Percentiles rank a stretch among this genome's conserved stretches.
These are phyloP conservation scores for Talaromyces sp. DNA, from an alignment of 2,329 filamentous ascomycete genomes.

Conservation along the genomic window DNA sequence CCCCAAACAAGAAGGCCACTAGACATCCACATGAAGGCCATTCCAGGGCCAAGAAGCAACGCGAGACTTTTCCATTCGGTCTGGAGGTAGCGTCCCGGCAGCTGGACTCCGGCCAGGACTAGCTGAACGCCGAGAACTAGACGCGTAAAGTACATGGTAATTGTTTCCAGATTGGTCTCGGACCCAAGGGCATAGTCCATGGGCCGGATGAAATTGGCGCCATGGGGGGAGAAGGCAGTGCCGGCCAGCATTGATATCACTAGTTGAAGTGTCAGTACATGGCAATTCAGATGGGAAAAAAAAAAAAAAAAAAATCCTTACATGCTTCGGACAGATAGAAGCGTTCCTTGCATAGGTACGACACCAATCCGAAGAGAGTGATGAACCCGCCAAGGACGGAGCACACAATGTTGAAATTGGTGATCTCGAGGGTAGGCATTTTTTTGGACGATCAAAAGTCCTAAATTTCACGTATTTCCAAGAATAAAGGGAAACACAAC, in stretches of 20 bases:
- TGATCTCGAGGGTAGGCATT: slow-evolving; percentile 60
- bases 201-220: slow-evolving; percentile 68
- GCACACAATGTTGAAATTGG: slow-evolving; percentile 80
- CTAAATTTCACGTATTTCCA: background rate
- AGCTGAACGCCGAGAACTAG: slow-evolving; percentile 87
- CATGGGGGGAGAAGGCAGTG: slow-evolving; percentile 71
- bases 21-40: slow-evolving; percentile 79
- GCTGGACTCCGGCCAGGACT: slow-evolving; percentile 79
- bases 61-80: slow-evolving; percentile 72
- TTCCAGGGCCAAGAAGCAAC: slow-evolving; percentile 73
- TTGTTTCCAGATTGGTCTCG: slow-evolving; percentile 57
- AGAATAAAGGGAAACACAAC: background rate
- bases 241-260: slow-evolving; percentile 81
- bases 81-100: slow-evolving; percentile 75
- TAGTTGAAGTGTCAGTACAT: slow-evolving; percentile 25
- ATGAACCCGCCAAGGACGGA: slow-evolving; percentile 81
- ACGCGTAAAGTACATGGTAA: slow-evolving; percentile 79
- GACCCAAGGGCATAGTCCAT: slow-evolving; percentile 64
- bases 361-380: slow-evolving; percentile 83
- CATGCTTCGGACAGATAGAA: slow-evolving; percentile 87
- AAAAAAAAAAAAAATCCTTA: slow-evolving; percentile 47
- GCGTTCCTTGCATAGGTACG: slow-evolving; percentile 81
- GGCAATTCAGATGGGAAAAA: background rate
- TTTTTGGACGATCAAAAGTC: background rate
- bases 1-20: slow-evolving; percentile 76